Evolutionary conservation across 1,284 basidiomycete genomes (phyloP).

Genomic region (Trichosporon coremiiforme): DNA sequence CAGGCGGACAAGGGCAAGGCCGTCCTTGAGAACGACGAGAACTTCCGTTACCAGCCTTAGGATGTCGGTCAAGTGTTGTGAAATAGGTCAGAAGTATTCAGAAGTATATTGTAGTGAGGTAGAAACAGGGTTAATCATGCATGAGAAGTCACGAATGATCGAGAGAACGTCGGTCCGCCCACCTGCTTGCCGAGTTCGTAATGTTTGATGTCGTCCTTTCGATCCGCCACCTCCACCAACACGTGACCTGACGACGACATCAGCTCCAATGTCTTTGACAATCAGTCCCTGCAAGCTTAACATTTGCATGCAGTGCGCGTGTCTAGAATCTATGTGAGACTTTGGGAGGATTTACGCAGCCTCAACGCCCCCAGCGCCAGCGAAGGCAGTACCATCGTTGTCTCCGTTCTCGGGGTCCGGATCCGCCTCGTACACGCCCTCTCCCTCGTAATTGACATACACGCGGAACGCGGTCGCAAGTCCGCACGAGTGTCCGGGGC

Average conservation of each 20-base stretch:
- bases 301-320: background rate
- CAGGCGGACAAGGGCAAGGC: constrained; percentile 20
- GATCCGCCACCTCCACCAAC: too few relatives aligned
- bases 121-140: background rate
- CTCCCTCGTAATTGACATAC: constrained; percentile 25
- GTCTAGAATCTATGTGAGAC: background rate
- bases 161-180: too few relatives aligned
- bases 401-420: constrained; percentile 23
- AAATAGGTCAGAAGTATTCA: background rate
- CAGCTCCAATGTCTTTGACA: too few relatives aligned
- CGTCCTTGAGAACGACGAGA: constrained; percentile 21
- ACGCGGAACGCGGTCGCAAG: constrained; percentile 27
- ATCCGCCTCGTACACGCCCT: constrained; percentile 1
- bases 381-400: constrained; percentile 25
- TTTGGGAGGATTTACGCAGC: background rate
- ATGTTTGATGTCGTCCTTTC: too few relatives aligned
- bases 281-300: background rate
- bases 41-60: constrained; percentile 21
- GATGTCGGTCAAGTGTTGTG: background rate
- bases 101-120: background rate
- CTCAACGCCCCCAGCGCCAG: constrained; percentile 17
- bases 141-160: too few relatives aligned
- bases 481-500: constrained; percentile 26
- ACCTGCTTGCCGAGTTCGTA: too few relatives aligned
- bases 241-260: too few relatives aligned